Base-by-base conservation (phyloP, 1,284 basidiomycete genomes). In the Microbotryum violaceum region DNA sequence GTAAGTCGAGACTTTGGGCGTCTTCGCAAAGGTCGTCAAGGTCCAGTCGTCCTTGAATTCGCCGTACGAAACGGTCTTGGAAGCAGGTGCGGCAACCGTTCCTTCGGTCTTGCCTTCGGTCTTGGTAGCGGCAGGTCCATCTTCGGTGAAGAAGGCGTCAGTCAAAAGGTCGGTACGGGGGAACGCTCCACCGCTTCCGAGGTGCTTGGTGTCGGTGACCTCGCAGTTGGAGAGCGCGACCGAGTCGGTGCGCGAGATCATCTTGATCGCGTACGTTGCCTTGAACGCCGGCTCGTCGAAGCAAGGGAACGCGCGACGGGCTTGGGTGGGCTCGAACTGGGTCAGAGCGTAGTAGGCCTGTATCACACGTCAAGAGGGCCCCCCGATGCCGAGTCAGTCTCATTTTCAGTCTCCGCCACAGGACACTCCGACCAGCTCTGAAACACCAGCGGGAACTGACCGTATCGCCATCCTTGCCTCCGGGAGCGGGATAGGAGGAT, bases 251-350 rank as follows among this genome's bases (percentile, higher is more conserved):
- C 85, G 85, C 48, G 90, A 90, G 69, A 97, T 83, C 80, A 96
- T 80, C 21, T 85, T 86, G 69, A 96, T 79, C 29, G 59, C 81
- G 75, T 88, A 94, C 6, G 86, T 92, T 10, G 91, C 87, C 77
- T 97, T 97, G 72, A 96, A 80, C 29, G 85, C 81, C 27, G 94
- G 93, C 75, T 97, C 92, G 74, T 97, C 94, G 89, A 89, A 97
- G 68, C 77, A 77, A 8, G 78, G 79, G 67, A 73, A 75, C 25
- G 75, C 77, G 29, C 73, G 70, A 18, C 5, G 21, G 60, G 63
- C 54, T 56, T 57, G 27, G 12, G 37, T 42, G 9, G 93, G 86
- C 85, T 97, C 78, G 58, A 79, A 77, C 64, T 71, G 71, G 57
- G 71, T 73, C 7, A 74, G 65, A 63, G 65, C 74, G 66, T 74